Evolutionary conservation across 2,329 filamentous ascomycete genomes (phyloP), one percentile per base, ranked within the genome.

Genomic region (Cercospora zeae-maydis): DNA sequence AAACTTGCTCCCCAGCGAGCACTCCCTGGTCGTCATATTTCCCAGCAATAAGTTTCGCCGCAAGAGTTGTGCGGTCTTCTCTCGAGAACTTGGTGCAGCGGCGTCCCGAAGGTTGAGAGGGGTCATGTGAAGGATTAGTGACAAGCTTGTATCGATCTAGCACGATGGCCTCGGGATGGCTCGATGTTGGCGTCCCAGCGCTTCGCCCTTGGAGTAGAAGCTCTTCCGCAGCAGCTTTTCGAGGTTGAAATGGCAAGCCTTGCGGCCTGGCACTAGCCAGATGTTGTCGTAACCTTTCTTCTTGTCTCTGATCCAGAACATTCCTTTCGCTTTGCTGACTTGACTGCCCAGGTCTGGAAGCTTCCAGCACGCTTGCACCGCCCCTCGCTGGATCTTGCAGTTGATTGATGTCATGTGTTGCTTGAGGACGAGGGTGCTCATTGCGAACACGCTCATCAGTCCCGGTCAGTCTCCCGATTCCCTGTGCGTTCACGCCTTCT

Each of bases 401-500:
- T 19, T 51, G 55, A 45, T 55, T 24, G 4, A 34, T 11, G 4
- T 34, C 56, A 21, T 53, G 24, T 13, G 59, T 64, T 52, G 55
- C 45, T 42, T 62, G 56, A 19, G 60, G 55, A 42, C 63, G 51
- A 39, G 63, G 31, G 34, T 63, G 57, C 54, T 67, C 63, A 21
- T 61, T 61, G 6, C 61, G 55, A 27, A 66, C 47, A 24, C 54
- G 55, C 33, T 64, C 62, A 37, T 61, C 58, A 13, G 54, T 31
- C 1, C 58, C 53, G 14, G 58, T 27, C 7, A 62, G 21, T 34
- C 62, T 47, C 30, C 62, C 66, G 8, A 66, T 57, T 8, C 69
- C 69, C 34, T 70, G 70, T 11, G 65, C 63, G 30, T 66, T 66
- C 1, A 66, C 66, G 34, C 69, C 69, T 59, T 72, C 70, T 39